Percentiles rank a stretch among this genome's conserved stretches.
phyloP scores from a whole-genome alignment of 108 stramenopile genomes.

The Cyclotella baltica region DNA sequence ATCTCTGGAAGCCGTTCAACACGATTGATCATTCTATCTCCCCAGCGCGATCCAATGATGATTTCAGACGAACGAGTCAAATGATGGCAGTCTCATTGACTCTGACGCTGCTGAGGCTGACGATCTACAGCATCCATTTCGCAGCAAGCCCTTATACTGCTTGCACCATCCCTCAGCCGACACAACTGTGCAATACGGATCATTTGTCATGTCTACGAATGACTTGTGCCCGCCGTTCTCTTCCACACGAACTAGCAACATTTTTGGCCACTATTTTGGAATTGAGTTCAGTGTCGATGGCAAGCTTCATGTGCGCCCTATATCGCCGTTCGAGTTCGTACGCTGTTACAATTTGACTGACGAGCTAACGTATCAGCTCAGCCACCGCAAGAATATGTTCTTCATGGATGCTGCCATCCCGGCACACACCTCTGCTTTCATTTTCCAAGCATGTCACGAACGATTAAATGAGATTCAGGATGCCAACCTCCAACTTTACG shows the following conservation, averaged over 20 bases:
- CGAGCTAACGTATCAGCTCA: conserved; percentile 3
- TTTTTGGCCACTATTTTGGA: conserved; percentile 10
- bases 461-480: background rate
- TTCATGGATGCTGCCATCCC: background rate
- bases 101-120: background rate
- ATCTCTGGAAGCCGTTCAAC: conserved; percentile 3
- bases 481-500: conserved; percentile 2
- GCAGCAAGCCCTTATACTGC: background rate
- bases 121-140: background rate
- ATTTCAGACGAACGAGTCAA: background rate
- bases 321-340: conserved; percentile 5
- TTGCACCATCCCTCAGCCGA: background rate
- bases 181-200: background rate
- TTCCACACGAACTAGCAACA: background rate
- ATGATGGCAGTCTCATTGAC: background rate
- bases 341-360: background rate
- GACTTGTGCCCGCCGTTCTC: conserved; percentile 6
- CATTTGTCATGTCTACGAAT: background rate
- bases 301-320: background rate
- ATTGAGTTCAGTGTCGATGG: conserved; percentile 3
- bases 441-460: background rate
- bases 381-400: background rate
- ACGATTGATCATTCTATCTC: background rate
- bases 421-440: conserved; percentile 8
- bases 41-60: background rate